These are phyloP conservation scores for Penicillium chermesinum DNA, from an alignment of 495 filamentous ascomycete species.

Conservation along the genomic window DNA sequence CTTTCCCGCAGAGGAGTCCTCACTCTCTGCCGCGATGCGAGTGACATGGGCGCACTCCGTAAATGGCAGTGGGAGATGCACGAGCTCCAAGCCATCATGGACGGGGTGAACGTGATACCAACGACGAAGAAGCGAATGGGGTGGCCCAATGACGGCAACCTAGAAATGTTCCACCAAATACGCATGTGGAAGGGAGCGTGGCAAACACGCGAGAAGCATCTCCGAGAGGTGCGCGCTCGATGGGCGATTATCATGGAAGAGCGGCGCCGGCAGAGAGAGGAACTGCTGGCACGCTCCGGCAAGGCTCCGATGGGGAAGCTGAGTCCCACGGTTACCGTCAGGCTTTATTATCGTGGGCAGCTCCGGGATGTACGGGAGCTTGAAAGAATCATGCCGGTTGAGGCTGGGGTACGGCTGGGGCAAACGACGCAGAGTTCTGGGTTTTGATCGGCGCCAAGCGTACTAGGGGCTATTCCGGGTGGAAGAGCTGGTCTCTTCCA, in stretches of 20 bases:
- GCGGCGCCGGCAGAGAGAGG: conserved; percentile 17
- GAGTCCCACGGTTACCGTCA: conserved; percentile 10
- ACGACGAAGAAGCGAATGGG: background rate
- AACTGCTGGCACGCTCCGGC: background rate
- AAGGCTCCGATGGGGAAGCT: conserved; percentile 2
- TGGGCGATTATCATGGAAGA: conserved; percentile 29
- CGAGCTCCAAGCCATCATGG: conserved; percentile 1
- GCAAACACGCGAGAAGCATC: conserved; percentile 9
- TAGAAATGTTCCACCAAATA: conserved; percentile 19
- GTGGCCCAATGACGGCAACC: conserved; percentile 19
- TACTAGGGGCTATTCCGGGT: background rate
- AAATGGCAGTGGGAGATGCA: conserved; percentile 24
- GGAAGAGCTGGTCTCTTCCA: background rate
- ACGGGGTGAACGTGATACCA: background rate
- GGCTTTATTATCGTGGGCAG: conserved; percentile 19
- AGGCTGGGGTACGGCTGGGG: background rate
- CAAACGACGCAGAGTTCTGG: conserved; percentile 9
- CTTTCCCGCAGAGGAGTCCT: conserved; percentile 19
- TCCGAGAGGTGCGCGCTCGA: conserved; percentile 12
- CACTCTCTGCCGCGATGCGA: conserved; percentile 23
- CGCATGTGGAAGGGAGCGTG: conserved; percentile 21
- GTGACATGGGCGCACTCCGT: conserved; percentile 24
- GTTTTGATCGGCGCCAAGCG: background rate
- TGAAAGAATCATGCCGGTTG: background rate
- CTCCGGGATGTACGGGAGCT: conserved; percentile 13